phyloP scores from a whole-genome alignment of 495 filamentous ascomycete species.

The Aspergillus diversus region DNA sequence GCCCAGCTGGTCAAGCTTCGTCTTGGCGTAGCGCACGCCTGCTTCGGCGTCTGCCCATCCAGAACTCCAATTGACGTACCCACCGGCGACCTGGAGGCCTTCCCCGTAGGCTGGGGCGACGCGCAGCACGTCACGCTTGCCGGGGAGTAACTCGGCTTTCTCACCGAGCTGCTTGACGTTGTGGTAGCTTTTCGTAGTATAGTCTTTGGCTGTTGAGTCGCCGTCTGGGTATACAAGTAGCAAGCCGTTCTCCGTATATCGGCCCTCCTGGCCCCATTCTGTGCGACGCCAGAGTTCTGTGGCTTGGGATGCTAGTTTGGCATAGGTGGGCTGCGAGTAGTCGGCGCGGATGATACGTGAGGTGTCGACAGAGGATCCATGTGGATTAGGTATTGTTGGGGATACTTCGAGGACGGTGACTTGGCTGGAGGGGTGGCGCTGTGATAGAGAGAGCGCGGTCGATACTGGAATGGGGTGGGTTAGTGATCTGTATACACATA shows the following conservation, averaged over 20 bases:
- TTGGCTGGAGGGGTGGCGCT: slow-evolving; percentile 54
- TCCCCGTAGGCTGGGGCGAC: slow-evolving; percentile 49
- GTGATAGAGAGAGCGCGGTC: slow-evolving; percentile 67
- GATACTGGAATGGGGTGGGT: slow-evolving; percentile 47
- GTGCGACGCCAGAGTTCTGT: slow-evolving; percentile 71
- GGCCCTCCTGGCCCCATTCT: slow-evolving; percentile 62
- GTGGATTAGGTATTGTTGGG: slow-evolving; percentile 66
- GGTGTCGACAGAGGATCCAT: slow-evolving; percentile 73
- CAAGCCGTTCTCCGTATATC: slow-evolving; percentile 79
- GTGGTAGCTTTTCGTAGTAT: slow-evolving; percentile 66
- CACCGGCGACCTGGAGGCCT: slow-evolving; percentile 57
- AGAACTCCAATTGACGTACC: slow-evolving; percentile 79
- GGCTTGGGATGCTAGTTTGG: slow-evolving; percentile 67
- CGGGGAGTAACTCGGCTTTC: slow-evolving; percentile 55
- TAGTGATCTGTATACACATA: neutral
- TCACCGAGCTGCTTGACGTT: slow-evolving; percentile 58
- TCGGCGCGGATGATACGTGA: slow-evolving; percentile 82
- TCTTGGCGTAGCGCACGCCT: slow-evolving; percentile 70
- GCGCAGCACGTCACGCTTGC: slow-evolving; percentile 42
- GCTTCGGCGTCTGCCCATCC: slow-evolving; percentile 87
- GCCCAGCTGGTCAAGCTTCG: slow-evolving; percentile 58
- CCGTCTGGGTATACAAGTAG: slow-evolving; percentile 63
- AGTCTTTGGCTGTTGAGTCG: slow-evolving; percentile 57
- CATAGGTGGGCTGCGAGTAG: slow-evolving; percentile 75
- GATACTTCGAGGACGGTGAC: slow-evolving; percentile 74